A percentile compares a stretch with the other conserved stretches of the same genome.
phyloP scores from a whole-genome alignment of 495 filamentous ascomycete genomes.

The Astrothelium macrocarpum region DNA sequence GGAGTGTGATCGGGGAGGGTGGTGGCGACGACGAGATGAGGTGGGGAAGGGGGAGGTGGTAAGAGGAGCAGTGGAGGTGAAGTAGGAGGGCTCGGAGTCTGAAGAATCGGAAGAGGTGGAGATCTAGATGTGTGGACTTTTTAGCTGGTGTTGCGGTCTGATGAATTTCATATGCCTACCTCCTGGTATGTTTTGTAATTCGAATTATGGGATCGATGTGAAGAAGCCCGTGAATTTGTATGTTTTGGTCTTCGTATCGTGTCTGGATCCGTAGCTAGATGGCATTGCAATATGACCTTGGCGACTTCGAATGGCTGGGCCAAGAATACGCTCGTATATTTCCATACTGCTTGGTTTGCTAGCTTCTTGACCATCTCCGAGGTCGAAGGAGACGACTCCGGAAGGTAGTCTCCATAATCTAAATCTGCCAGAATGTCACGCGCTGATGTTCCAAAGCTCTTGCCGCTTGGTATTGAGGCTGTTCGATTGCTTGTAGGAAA shows the following conservation, averaged over 20 bases:
- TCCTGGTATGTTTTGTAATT: neutral
- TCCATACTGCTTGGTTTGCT: constrained; percentile 72
- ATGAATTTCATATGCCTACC: neutral
- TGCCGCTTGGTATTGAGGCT: constrained; percentile 11
- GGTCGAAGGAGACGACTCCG: constrained; percentile 63
- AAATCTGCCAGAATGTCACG: constrained; percentile 76
- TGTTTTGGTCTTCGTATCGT: neutral
- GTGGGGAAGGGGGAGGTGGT: constrained; percentile 14
- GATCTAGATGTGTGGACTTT: neutral
- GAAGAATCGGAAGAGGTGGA: constrained; percentile 49
- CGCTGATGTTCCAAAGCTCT: constrained; percentile 60
- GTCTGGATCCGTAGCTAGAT: constrained; percentile 6
- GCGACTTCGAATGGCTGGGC: constrained; percentile 96
- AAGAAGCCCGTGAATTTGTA: neutral
- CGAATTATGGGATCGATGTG: neutral
- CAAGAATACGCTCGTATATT: constrained; percentile 72
- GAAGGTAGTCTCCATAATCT: constrained; percentile 80
- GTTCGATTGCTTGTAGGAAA: constrained; percentile 13
- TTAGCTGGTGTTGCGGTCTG: neutral
- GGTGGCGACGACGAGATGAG: constrained; percentile 8
- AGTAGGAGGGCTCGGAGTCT: constrained; percentile 68
- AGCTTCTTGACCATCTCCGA: constrained; percentile 61
- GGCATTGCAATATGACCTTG: constrained; percentile 72
- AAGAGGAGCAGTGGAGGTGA: constrained; percentile 60
- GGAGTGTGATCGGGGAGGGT: constrained; percentile 18